Base-by-base conservation (phyloP, 768 basidiomycete genomes). In the Hirschioporus abietinus region DNA sequence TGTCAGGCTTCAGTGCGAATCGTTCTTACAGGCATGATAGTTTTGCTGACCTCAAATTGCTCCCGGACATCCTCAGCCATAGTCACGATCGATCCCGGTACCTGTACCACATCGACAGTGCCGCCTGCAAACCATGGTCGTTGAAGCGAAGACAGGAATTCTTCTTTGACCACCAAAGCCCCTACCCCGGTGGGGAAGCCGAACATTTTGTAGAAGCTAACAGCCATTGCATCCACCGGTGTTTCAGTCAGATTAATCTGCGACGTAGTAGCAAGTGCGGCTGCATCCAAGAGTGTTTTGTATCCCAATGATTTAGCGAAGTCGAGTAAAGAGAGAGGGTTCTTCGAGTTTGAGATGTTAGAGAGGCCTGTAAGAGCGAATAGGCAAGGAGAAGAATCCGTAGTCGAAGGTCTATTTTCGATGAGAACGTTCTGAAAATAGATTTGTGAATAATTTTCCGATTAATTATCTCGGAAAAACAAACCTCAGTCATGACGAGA, bases 171-270 rank as follows among this genome's bases (percentile, higher is more conserved):
- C 30, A 95, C 75, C 5, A 95, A 80, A 15, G 91, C 91, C 36
- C 93, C 92, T 58, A 93, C 85, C 8, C 92, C 92, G 0, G 92
- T 93, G 12, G 92, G 92, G 70, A 88, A 94, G 35, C 92, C 92
- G 69, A 93, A 92, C 89, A 94, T 93, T 71, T 95, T 95, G 78
- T 95, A 95, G 71, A 94, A 93, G 59, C 89, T 91, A 64, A 95
- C 73, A 0, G 88, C 91, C 83, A 93, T 87, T 0, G 92, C 92
- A 74, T 95, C 93, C 12, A 92, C 88, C 4, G 88, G 85, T 34
- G 81, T 82, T 64, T 88, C 84, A 0, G 83, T 75, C 17, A 95
- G 79, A 15, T 89, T 89, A 65, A 94, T 83, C 20, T 79, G 72
- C 8, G 91, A 86, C 1, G 90, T 88, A 10, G 92, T 87, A 1